These are phyloP conservation scores for Chamaecrista fasciculata DNA, from an alignment of 306 rosid genomes.

Conservation along the genomic window DNA sequence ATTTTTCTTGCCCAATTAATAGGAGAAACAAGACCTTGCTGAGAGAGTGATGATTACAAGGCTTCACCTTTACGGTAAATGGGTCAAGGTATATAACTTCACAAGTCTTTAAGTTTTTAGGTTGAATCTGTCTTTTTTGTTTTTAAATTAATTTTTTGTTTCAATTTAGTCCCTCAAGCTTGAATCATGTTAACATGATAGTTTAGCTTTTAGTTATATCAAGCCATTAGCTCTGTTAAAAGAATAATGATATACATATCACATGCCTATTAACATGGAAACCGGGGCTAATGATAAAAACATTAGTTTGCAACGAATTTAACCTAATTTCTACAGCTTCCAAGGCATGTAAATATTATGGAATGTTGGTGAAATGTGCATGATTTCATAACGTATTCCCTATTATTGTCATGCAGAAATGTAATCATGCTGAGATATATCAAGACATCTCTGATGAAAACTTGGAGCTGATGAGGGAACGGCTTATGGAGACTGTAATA, in stretches of 20 bases:
- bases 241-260: background rate
- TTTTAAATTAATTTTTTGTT: background rate
- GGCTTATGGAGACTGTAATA: constrained; percentile 86
- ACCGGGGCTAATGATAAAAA: no score
- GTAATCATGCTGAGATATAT: constrained; percentile 90
- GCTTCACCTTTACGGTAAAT: constrained; percentile 88
- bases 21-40: constrained; percentile 92
- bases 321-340: background rate
- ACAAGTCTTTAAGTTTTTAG: background rate
- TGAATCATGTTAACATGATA: background rate
- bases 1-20: constrained; percentile 15
- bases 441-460: constrained; percentile 80
- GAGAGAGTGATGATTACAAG: constrained; percentile 97
- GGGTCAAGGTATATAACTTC: constrained; percentile 72
- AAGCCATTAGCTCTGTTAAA: background rate
- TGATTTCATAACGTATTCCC: background rate
- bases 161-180: background rate
- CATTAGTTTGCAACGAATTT: background rate
- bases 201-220: background rate
- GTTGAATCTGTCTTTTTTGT: background rate
- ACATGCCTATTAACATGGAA: background rate
- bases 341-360: background rate
- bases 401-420: constrained; percentile 57
- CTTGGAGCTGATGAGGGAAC: constrained; percentile 89
- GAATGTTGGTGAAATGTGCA: background rate